Evolutionary conservation across 108 stramenopile genomes (phyloP).

Genomic region (Nitzschia putrida): DNA sequence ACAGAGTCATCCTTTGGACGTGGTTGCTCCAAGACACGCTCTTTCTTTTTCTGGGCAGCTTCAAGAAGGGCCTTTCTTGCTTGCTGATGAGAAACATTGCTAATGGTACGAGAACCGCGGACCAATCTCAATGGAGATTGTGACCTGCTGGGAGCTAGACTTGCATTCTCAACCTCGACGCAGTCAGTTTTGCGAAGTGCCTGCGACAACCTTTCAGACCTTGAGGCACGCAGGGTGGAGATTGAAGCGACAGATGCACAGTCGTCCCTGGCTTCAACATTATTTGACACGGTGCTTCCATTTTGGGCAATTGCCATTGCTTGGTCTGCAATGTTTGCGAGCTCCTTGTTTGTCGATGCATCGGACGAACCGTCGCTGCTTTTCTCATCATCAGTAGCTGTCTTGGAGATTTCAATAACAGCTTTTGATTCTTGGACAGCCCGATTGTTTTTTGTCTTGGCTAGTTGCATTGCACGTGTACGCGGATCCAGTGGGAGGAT

Average conservation of each 20-base stretch:
- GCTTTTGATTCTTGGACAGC: conserved; percentile 6
- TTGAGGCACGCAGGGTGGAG: neutral
- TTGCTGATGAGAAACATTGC: conserved; percentile 23
- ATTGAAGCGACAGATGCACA: too few species aligned
- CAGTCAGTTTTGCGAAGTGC: neutral
- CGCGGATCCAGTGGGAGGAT: neutral
- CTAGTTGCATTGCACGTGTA: conserved; percentile 4
- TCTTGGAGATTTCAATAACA: conserved; percentile 18
- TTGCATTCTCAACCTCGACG: neutral
- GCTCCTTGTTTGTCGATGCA: conserved; percentile 29
- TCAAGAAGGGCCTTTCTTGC: conserved; percentile 28
- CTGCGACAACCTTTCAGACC: conserved; percentile 12
- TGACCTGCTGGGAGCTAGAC: neutral
- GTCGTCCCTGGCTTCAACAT: too few species aligned
- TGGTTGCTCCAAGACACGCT: neutral
- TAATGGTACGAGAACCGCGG: conserved; percentile 8
- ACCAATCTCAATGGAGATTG: conserved; percentile 7
- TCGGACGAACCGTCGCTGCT: conserved; percentile 19
- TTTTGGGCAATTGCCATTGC: conserved; percentile 16
- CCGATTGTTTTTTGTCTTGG: conserved; percentile 2
- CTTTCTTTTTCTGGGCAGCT: conserved; percentile 14
- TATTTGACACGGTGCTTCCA: neutral
- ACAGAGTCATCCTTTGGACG: neutral
- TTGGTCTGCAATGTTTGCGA: conserved; percentile 20
- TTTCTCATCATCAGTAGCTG: conserved; percentile 31